Evolutionary conservation across 305 asterid species (phyloP), one percentile per base, ranked within the genome.

Genomic region (Plantago lanceolata): DNA sequence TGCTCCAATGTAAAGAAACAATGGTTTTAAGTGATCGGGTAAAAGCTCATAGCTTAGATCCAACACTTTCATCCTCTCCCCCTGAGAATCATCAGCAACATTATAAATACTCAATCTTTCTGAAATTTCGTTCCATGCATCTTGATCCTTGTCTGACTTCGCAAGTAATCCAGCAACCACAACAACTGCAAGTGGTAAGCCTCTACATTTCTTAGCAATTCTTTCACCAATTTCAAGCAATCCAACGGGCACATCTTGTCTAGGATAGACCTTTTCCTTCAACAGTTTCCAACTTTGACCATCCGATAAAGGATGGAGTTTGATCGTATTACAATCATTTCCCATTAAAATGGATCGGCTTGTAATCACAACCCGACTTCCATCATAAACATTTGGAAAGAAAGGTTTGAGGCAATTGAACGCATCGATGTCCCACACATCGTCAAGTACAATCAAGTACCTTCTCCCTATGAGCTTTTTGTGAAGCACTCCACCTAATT

Each of bases 1-100:
- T 26, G 62, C 62, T 8, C 62, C 62, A 18, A 57, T 13, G 11
- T 33, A 57, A 18, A 57, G 62, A 57, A 33, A 57, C 26, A 57
- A 35, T 26, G 62, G 62, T 35, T 57, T 57, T 18, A 57, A 33
- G 5, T 33, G 62, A 57, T 57, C 62, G 0, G 62, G 62, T 18
- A 57, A 33, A 1, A 33, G 9, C 28, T 57, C 48, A 33, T 35
- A 31, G 26, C 62, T 55, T 16, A 55, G 43, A 55, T 55, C 59
- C 59, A 55, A 55, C 16, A 14, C 59, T 55, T 55, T 28, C 15
- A 57, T 57, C 6, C 18, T 14, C 3, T 8, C 24, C 5, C 26
- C 28, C 11, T 57, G 21, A 14, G 28, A 3, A 57, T 31, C 48
- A 17, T 35, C 48, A 33, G 16, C 62, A 3, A 8, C n/a, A n/a